Conservation (phyloP, 352 stramenopile species). For the Pythium plurisporium region DNA sequence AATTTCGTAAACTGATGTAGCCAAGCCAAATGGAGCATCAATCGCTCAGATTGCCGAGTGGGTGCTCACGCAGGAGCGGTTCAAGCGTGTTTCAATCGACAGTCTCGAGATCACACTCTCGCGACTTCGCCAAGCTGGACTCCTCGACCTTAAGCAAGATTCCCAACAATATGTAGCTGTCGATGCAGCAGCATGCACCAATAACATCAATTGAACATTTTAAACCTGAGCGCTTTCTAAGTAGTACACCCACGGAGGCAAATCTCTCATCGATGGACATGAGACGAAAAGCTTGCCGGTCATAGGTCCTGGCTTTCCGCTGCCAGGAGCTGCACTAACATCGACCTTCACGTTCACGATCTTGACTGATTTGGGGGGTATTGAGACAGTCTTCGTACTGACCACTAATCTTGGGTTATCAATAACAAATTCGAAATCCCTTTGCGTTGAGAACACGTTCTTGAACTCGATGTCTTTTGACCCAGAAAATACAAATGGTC, state of each 20-base stretch:
- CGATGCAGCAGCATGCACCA: too few relatives aligned
- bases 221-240: conserved; percentile 37
- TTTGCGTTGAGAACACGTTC: conserved; percentile 81
- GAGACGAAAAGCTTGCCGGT: conserved; percentile 79
- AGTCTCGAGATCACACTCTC: conserved; percentile 48
- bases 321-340: background rate
- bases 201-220: background rate
- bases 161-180: too few relatives aligned
- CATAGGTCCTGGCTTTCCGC: conserved; percentile 2
- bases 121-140: conserved; percentile 24
- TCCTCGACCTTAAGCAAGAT: conserved; percentile 29
- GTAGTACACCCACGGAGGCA: conserved; percentile 88
- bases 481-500: conserved; percentile 68
- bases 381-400: conserved; percentile 44
- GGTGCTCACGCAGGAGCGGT: conserved; percentile 40
- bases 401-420: conserved; percentile 77
- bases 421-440: conserved; percentile 74
- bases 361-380: conserved; percentile 66
- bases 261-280: conserved; percentile 57
- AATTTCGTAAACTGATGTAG: conserved; percentile 15
- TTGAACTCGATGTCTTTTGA: conserved; percentile 83
- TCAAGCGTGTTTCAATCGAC: conserved; percentile 40
- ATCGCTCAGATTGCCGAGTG: conserved; percentile 46
- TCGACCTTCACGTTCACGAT: conserved; percentile 62
- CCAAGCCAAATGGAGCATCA: conserved; percentile 24